Conservation (phyloP, 306 rosid species). For the Castanea sativa region DNA sequence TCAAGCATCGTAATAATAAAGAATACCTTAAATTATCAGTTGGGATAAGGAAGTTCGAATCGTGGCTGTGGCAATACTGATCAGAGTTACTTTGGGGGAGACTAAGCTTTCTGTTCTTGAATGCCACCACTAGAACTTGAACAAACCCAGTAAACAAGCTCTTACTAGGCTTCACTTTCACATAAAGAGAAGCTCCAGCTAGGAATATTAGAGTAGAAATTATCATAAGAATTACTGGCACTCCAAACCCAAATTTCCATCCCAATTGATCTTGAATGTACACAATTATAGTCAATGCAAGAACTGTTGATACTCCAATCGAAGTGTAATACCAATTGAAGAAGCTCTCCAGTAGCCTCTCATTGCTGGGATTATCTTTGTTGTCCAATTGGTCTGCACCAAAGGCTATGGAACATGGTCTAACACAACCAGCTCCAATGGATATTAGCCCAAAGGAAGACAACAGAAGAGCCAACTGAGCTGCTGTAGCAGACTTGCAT, state of each 20-base stretch:
- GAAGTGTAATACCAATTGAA: conserved; percentile 54
- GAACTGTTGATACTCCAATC: conserved; percentile 17
- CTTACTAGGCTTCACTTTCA: conserved; percentile 27
- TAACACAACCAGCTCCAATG: conserved; percentile 58
- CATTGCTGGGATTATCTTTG: conserved; percentile 3
- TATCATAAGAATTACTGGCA: conserved; percentile 39
- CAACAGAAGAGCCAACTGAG: conserved; percentile 26
- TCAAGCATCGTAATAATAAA: background rate
- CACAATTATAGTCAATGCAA: conserved; percentile 34
- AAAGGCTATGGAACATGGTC: conserved; percentile 46
- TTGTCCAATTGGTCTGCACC: conserved; percentile 48
- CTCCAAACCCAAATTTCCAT: conserved; percentile 49
- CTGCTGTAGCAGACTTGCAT: conserved; percentile 16
- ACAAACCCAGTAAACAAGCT: conserved; percentile 31
- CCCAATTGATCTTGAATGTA: conserved; percentile 52
- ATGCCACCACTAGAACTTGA: conserved; percentile 38
- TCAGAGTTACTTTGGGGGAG: background rate
- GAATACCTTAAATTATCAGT: conserved; percentile 35
- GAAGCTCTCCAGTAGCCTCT: conserved; percentile 36
- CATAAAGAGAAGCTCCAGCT: conserved; percentile 37
- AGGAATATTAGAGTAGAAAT: conserved; percentile 33
- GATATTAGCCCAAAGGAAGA: conserved; percentile 43
- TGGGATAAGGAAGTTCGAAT: conserved; percentile 24
- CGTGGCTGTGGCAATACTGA: conserved; percentile 9
- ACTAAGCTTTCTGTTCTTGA: conserved; percentile 33